Percentiles rank a stretch among this genome's conserved stretches.
Evolutionary conservation across 2,329 filamentous ascomycete genomes (phyloP).

Genomic region (Neonectria punicea): DNA sequence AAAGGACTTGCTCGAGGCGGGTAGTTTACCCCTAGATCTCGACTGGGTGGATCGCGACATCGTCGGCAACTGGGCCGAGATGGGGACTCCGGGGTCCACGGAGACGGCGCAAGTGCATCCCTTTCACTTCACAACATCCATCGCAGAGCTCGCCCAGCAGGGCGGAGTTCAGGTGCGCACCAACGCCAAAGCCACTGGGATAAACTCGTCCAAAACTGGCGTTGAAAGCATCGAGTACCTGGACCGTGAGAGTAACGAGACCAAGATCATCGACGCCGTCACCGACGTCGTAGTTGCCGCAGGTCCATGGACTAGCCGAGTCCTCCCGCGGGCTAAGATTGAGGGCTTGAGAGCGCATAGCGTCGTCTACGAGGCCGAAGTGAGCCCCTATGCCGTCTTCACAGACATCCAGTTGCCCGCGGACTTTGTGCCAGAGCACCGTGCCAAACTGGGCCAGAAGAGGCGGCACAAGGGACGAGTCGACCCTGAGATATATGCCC

Average conservation of each 20-base stretch:
- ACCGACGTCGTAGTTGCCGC: slow-evolving; percentile 67
- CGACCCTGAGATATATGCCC: slow-evolving; percentile 92
- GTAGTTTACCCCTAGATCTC: slow-evolving; percentile 77
- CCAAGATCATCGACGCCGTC: slow-evolving; percentile 53
- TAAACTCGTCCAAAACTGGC: slow-evolving; percentile 64
- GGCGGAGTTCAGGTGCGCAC: slow-evolving; percentile 75
- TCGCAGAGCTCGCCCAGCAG: slow-evolving; percentile 79
- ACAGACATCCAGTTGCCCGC: slow-evolving; percentile 82
- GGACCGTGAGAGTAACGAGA: slow-evolving; percentile 56
- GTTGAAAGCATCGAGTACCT: slow-evolving; percentile 72
- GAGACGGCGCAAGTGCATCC: slow-evolving; percentile 96
- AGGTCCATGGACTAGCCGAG: slow-evolving; percentile 70
- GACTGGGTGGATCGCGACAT: slow-evolving; percentile 83
- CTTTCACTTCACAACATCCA: slow-evolving; percentile 86
- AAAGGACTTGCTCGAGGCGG: slow-evolving; percentile 60
- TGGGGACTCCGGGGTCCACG: slow-evolving; percentile 74
- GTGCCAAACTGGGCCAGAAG: slow-evolving; percentile 58
- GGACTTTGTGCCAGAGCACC: slow-evolving; percentile 67
- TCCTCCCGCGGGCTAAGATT: slow-evolving; percentile 68
- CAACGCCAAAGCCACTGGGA: slow-evolving; percentile 73
- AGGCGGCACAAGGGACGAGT: slow-evolving; percentile 70
- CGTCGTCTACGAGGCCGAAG: slow-evolving; percentile 71
- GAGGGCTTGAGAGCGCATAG: slow-evolving; percentile 71
- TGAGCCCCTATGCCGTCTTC: slow-evolving; percentile 83
- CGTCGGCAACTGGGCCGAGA: slow-evolving; percentile 78